Evolutionary conservation across 164 flowering plant species (phyloP), one percentile per base, ranked within the genome.

Genomic region (Cinnamomum chago): DNA sequence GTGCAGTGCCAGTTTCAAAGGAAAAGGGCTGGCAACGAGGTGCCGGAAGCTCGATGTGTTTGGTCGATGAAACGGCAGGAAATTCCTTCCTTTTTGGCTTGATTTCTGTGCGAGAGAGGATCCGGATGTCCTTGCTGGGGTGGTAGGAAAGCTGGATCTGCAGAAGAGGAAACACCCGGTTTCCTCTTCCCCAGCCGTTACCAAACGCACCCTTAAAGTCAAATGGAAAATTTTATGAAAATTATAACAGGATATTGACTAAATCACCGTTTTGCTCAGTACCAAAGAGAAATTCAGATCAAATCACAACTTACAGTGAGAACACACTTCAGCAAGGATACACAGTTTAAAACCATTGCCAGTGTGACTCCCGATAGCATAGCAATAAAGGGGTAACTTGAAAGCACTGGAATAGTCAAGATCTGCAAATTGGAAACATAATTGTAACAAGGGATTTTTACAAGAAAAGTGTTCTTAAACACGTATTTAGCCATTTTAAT

Each of bases 331-430:
- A 86, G 27, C 3, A 86, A 18, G 5, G 93, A 92, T 20, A 90
- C 97, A 80, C 74, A 75, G 70, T 87, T 85, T 10, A 92, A 15
- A 69, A 82, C 1, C 13, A 90, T 2, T 2, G 73, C 13, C 24
- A 89, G 92, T 24, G 76, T 67, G 33, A 89, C 10, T 17, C 92
- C 93, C 22, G 89, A 83, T 27, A 88, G 79, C 81, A 69, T 72
- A 22, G 92, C 88, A 76, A 92, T 86, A 22, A 79, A 82, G 52
- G 90, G 91, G 79, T 87, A 92, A 75, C 91, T 81, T 68, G 89
- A 70, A 28, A 92, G 77, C 71, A 92, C 62, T 40, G 89, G 89
- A 70, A 92, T 79, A 15, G 86, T 76, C 22, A 86, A 69, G 47
- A 79, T 76, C 94, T 90, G 73, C 81, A 82, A 62, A 73, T 11